Evolutionary conservation across 163 green algal genomes (phyloP).

Genomic region (Scenedesmus sp.): DNA sequence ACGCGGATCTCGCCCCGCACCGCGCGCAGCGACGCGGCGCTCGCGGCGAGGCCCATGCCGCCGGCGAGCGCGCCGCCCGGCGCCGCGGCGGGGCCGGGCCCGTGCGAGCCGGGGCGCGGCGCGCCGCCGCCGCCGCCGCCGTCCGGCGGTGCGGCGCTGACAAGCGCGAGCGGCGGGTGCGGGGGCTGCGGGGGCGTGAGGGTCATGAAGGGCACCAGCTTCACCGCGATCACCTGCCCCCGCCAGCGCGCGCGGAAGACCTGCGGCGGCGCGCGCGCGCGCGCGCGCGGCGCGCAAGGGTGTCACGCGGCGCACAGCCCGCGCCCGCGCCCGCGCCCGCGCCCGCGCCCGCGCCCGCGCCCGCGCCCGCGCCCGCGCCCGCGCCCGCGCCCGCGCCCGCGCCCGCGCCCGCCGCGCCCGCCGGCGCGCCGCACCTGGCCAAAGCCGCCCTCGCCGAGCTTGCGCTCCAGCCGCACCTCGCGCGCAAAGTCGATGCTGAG

Average conservation of each 20-base stretch:
- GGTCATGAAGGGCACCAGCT: conserved; percentile 74
- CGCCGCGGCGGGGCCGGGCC: neutral
- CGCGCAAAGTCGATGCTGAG: conserved; percentile 62
- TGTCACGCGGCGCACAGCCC: too few relatives aligned
- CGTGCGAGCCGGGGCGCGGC: too few relatives aligned
- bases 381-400: too few relatives aligned
- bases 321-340: too few relatives aligned
- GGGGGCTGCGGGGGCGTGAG: conserved; percentile 17
- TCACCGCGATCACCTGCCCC: conserved; percentile 67
- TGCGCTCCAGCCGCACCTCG: conserved; percentile 69
- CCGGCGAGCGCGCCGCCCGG: neutral
- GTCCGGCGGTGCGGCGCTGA: neutral
- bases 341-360: too few relatives aligned
- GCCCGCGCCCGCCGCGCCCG: too few relatives aligned
- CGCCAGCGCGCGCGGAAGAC: conserved; percentile 48
- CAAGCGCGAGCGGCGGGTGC: neutral
- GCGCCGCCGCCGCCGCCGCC: neutral
- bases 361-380: too few relatives aligned
- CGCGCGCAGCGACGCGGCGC: conserved; percentile 36
- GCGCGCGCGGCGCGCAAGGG: too few relatives aligned
- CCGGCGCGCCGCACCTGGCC: conserved; percentile 42
- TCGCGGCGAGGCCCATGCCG: conserved; percentile 31
- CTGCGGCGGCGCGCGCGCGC: conserved; percentile 4
- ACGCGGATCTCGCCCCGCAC: conserved; percentile 71
- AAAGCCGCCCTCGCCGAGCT: conserved; percentile 71